Percentiles rank a stretch among this genome's conserved stretches.
Conservation (phyloP, 2,329 filamentous ascomycete species). For the Cladosporium sp. region DNA sequence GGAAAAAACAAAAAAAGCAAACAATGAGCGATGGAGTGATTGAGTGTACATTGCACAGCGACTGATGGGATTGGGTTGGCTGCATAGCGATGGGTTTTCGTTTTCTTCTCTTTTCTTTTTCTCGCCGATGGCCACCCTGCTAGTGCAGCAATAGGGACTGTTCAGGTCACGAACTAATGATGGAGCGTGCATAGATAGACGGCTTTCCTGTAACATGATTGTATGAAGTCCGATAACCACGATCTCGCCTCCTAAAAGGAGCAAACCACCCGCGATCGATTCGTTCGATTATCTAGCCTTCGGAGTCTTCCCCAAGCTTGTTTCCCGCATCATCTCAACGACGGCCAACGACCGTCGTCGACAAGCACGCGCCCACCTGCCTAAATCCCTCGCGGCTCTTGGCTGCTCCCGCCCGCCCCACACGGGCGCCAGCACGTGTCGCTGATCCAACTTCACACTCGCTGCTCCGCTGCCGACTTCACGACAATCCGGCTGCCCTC, state of each 20-base stretch:
- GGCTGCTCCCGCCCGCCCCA: background rate
- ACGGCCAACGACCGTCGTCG: background rate
- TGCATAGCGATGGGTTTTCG: constrained; percentile 6
- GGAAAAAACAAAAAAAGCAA: background rate
- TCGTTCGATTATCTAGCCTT: too few species aligned
- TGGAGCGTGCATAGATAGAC: background rate
- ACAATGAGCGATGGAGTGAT: background rate
- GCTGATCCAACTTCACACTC: background rate
- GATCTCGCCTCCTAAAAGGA: too few species aligned
- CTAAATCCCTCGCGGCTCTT: background rate
- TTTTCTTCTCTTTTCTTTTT: background rate
- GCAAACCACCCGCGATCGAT: too few species aligned
- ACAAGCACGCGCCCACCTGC: background rate
- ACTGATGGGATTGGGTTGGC: background rate
- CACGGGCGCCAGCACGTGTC: background rate
- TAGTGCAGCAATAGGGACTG: constrained; percentile 11
- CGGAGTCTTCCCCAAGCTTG: too few species aligned
- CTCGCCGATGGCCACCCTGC: constrained; percentile 11
- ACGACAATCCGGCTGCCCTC: too few species aligned
- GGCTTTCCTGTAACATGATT: background rate
- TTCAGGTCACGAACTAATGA: background rate
- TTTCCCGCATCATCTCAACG: background rate
- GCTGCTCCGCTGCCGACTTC: background rate
- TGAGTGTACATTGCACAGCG: background rate
- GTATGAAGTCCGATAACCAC: background rate